Base-by-base conservation (phyloP, 1,284 basidiomycete genomes). In the Pyrrhoderma lamaoense region DNA sequence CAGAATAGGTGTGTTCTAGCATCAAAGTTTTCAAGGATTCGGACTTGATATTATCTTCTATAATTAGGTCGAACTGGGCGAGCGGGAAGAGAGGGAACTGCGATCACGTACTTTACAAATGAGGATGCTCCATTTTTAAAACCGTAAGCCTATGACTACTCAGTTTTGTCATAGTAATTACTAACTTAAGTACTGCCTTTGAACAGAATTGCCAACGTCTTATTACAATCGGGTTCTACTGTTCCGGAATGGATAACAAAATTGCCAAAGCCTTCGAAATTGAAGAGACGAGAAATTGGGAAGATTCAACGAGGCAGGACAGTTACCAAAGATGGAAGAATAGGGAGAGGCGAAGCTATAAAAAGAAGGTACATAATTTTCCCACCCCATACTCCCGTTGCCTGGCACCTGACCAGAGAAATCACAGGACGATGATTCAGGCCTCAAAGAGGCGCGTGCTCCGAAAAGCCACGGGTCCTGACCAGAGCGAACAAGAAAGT, bases 41-140 rank as follows among this genome's bases (percentile, higher is more conserved):
- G 34, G 40, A 27, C 37, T 8, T 44, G 38, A 25, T 47, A 62
- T 49, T 45, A 21, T 27, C 42, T 42, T 54, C 21, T 14, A n/a
- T 5, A 5, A 40, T 5, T 51, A 84, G 86, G 92, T 62, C 85
- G 96, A 53, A 98, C 95, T 1, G 95, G 95, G 16, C 82, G 95
- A 53, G 94, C 94, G 14, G 95, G 93, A 1, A 78, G 87, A 45
- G 82, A 89, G 59, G 95, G 95, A 8, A 85, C 86, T 64, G 94
- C 95, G 0, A 80, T 95, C 47, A 99, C 95, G 1, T 98, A 93
- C 68, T 98, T 97, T 70, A 96, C 92, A 2, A 81, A 93, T 60
- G 90, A 94, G 54, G 95, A 99, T 65, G 89, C 84, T 0, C 87
- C 89, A 1, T 91, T 88, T 68, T 74, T 98, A 40, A 94, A 95